phyloP scores from a whole-genome alignment of 352 stramenopile genomes.

The Phytophthora idaei region DNA sequence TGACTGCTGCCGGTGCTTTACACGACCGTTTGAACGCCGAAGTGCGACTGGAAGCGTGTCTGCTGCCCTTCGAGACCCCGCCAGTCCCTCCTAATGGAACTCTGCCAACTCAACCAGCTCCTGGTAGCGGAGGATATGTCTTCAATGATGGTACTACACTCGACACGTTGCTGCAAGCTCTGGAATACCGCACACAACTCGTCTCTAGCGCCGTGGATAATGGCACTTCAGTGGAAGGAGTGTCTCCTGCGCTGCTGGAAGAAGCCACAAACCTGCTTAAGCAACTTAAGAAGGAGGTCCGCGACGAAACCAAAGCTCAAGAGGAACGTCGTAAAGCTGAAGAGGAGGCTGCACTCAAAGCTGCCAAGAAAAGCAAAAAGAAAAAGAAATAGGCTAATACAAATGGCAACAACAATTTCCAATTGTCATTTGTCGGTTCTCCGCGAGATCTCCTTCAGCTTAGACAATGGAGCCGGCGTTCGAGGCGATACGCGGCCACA shows the following conservation, averaged over 20 bases:
- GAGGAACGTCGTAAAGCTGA: slow-evolving; percentile 74
- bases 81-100: no score
- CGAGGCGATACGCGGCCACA: slow-evolving; percentile 99
- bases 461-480: slow-evolving; percentile 99
- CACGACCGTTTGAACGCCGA: slow-evolving; percentile 71
- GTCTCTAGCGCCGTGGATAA: slow-evolving; percentile 61
- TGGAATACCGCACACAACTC: slow-evolving; percentile 64
- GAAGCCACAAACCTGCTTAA: slow-evolving; percentile 63
- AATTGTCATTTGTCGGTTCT: slow-evolving; percentile 45
- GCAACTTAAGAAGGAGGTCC: slow-evolving; percentile 84
- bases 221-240: slow-evolving; percentile 47
- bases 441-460: slow-evolving; percentile 37
- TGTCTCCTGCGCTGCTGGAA: slow-evolving; percentile 64
- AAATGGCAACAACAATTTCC: slow-evolving; percentile 36
- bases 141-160: slow-evolving; percentile 59
- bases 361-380: slow-evolving; percentile 83
- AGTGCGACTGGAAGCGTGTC: slow-evolving; percentile 61
- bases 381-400: slow-evolving; percentile 55
- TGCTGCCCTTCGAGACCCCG: slow-evolving; percentile 53
- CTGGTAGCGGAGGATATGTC: slow-evolving; percentile 38
- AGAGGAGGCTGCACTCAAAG: slow-evolving; percentile 76
- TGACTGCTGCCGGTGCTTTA: slow-evolving; percentile 46
- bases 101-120: slow-evolving; percentile 2
- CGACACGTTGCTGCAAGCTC: slow-evolving; percentile 66
- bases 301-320: slow-evolving; percentile 77